Base-by-base conservation (phyloP, 2,329 filamentous ascomycete species). In the Botryotinia globosa region DNA sequence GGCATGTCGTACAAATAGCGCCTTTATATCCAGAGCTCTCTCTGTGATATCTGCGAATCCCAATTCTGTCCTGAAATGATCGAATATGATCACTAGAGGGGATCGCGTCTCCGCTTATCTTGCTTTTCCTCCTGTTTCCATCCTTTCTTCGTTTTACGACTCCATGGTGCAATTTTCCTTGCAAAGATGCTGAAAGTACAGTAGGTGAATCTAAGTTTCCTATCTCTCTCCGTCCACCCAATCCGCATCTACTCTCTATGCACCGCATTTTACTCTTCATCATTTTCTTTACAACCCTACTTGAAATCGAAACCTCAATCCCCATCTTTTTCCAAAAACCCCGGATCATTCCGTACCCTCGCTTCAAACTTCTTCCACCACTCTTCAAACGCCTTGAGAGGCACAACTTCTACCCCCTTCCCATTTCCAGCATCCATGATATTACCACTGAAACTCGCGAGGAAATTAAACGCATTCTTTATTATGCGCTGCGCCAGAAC, bases 311-410 rank as follows among this genome's bases (percentile, higher is more conserved):
- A 20, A 29, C 20, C 72, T 76, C 74, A 77, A 74, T 78, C 76
- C 20, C 71, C 75, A 69, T 76, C 75, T 25, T 91, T 89, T 83
- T 98, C 94, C 77, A 99, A 84, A 81, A 99, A 99, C 10, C 89
- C 88, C 0, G 96, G 95, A 83, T 99, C 96, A 76, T 89, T 87
- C 78, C 94, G 91, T 56, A 99, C 88, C 80, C 90, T 91, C 74
- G 89, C 88, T 84, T 99, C 95, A 83, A 99, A 99, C 83, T 98
- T 98, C 74, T 86, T 88, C 96, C 97, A 99, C 96, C 97, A 99
- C 73, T 97, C 94, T 83, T 97, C 92, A 81, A 99, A 99, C 8
- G 92, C 93, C 83, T 93, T 96, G 76, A 99, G 83, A n/a, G 96
- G 94, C 37, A 99, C 93, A 20, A 97, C 92, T 81, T 98, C 95